A percentile compares a stretch with the other conserved stretches of the same genome.
phyloP scores from a whole-genome alignment of 2,329 filamentous ascomycete species.

The Colletotrichum sp. region DNA sequence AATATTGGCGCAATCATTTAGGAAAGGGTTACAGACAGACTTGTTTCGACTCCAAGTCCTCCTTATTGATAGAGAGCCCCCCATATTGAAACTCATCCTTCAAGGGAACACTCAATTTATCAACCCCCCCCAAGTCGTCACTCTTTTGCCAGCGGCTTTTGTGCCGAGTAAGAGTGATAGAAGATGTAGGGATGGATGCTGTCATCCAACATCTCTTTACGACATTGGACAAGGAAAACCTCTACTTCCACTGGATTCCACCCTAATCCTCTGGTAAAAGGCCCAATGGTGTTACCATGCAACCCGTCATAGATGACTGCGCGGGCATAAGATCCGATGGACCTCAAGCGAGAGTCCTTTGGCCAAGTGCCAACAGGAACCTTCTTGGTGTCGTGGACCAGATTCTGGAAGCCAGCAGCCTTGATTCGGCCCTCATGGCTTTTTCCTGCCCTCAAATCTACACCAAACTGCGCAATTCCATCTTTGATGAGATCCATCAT shows the following conservation, averaged over 20 bases:
- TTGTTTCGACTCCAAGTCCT: neutral
- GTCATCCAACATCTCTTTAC: constrained; percentile 28
- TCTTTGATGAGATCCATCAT: constrained; percentile 35
- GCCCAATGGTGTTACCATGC: constrained; percentile 23
- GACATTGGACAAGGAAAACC: constrained; percentile 27
- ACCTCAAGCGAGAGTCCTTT: constrained; percentile 42
- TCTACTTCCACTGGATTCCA: constrained; percentile 29
- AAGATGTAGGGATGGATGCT: constrained; percentile 31
- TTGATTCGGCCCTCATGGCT: constrained; percentile 30
- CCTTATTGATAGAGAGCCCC: neutral
- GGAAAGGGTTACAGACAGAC: neutral
- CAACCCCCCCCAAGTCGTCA: neutral
- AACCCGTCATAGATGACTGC: constrained; percentile 25
- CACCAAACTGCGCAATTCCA: constrained; percentile 30
- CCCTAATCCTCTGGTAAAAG: constrained; percentile 31
- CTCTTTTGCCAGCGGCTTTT: constrained; percentile 23
- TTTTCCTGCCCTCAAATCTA: constrained; percentile 31
- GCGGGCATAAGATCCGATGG: constrained; percentile 33
- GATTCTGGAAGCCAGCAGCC: constrained; percentile 25
- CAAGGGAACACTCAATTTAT: neutral
- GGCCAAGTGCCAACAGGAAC: constrained; percentile 40
- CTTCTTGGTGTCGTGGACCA: constrained; percentile 30
- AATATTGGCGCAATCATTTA: neutral
- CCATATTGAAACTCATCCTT: neutral
- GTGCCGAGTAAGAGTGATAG: constrained; percentile 30